phyloP scores from a whole-genome alignment of 768 basidiomycete genomes.

The Tremella mesenterica region DNA sequence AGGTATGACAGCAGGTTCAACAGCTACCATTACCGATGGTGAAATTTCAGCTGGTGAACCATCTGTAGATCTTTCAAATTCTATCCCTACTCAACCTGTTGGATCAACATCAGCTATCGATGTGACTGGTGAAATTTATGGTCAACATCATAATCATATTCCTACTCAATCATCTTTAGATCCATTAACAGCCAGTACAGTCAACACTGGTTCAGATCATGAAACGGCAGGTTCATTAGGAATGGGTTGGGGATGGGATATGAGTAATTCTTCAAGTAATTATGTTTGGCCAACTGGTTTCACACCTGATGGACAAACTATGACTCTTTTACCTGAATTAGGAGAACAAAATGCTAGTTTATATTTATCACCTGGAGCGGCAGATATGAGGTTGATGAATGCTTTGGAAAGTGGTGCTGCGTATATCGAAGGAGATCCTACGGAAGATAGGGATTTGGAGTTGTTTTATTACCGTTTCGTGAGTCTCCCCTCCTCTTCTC shows the following conservation, averaged over 20 bases:
- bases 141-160: not conserved
- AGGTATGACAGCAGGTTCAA: too few relatives aligned
- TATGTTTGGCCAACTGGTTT: slow-evolving; percentile 33
- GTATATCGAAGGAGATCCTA: slow-evolving; percentile 39
- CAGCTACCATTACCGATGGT: not conserved
- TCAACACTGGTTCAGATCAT: too few relatives aligned
- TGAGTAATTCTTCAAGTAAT: too few relatives aligned
- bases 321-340: not conserved
- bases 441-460: slow-evolving; percentile 34
- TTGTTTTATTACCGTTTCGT: slow-evolving; percentile 42
- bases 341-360: slow-evolving; percentile 7
- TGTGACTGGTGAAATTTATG: not conserved
- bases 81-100: not conserved
- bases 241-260: too few relatives aligned
- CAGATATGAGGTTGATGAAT: slow-evolving; percentile 26
- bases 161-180: too few relatives aligned
- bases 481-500: slow-evolving; percentile 5
- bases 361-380: slow-evolving; percentile 8
- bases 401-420: slow-evolving; percentile 33
- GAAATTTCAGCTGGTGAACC: not conserved
- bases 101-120: not conserved
- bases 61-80: not conserved
- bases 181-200: too few relatives aligned
- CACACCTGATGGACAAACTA: slow-evolving; percentile 8
- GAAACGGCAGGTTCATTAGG: too few relatives aligned